Percentiles rank a stretch among this genome's conserved stretches.
Evolutionary conservation across 2,329 filamentous ascomycete species (phyloP).

Genomic region (Colletotrichum tabaci): DNA sequence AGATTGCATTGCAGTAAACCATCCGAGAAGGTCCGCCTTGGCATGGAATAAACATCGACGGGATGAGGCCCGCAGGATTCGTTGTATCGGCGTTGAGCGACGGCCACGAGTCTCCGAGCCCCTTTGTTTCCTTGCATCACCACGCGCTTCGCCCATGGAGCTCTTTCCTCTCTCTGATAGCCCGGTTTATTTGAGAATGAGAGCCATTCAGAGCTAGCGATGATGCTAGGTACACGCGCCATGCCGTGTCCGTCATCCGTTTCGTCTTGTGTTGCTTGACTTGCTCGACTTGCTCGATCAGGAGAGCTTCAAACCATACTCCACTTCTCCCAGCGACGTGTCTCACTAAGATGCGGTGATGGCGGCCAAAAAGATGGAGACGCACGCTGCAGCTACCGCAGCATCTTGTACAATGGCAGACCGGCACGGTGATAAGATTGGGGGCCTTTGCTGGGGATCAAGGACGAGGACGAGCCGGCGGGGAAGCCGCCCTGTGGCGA

Average conservation of each 20-base stretch:
- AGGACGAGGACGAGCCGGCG: conserved; percentile 1
- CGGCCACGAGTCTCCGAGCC: conserved; percentile 13
- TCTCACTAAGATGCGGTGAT: conserved; percentile 15
- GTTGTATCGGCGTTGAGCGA: neutral
- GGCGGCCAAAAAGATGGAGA: neutral
- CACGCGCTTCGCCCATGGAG: neutral
- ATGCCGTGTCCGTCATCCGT: neutral
- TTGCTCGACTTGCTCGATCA: conserved; percentile 4
- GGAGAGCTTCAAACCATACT: neutral
- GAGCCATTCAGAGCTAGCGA: neutral
- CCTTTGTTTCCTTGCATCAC: conserved; percentile 26
- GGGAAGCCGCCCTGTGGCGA: neutral
- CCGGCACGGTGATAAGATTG: conserved; percentile 1
- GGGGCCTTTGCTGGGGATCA: neutral
- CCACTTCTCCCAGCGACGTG: conserved; percentile 18
- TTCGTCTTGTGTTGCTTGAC: conserved; percentile 2
- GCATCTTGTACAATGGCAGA: neutral
- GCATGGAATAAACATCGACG: neutral
- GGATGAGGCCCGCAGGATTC: neutral
- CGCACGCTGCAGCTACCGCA: conserved; percentile 5
- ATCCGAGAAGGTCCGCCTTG: neutral
- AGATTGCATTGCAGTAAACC: conserved; percentile 2
- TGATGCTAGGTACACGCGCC: neutral
- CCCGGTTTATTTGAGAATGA: neutral
- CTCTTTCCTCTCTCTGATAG: neutral